phyloP scores from a whole-genome alignment of 2,329 filamentous ascomycete species.

The Bertia moriformis region DNA sequence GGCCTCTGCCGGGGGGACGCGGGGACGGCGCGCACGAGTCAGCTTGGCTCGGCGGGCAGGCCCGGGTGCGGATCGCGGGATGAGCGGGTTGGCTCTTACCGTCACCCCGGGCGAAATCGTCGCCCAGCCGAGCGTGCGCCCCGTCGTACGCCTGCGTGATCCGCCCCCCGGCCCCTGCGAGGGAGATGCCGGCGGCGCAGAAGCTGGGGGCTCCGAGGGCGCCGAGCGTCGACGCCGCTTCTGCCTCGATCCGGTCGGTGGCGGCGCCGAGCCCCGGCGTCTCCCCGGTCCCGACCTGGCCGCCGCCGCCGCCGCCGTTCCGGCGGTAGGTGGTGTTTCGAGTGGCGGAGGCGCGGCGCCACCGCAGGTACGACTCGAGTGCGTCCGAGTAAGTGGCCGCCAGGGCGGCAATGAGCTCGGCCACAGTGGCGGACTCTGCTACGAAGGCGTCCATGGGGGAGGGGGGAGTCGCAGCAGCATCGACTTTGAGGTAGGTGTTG shows the following conservation, averaged over 20 bases:
- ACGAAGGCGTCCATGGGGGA: too few species aligned
- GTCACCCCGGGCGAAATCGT: slow-evolving; percentile 18
- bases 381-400: slow-evolving; percentile 13
- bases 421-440: slow-evolving; percentile 12
- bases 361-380: slow-evolving; percentile 16
- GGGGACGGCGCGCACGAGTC: too few species aligned
- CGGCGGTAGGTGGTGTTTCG: slow-evolving; percentile 11
- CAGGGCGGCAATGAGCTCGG: slow-evolving; percentile 13
- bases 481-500: too few species aligned
- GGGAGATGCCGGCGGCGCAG: slow-evolving; percentile 18
- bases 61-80: too few species aligned
- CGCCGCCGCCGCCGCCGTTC: too few species aligned
- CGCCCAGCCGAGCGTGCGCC: slow-evolving; percentile 17
- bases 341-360: slow-evolving; percentile 12
- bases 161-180: slow-evolving; percentile 7
- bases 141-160: slow-evolving; percentile 17
- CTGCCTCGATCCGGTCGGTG: too few species aligned
- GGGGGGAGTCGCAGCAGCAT: too few species aligned
- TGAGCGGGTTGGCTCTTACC: too few species aligned
- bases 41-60: too few species aligned
- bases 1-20: too few species aligned
- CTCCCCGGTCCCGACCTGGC: slow-evolving; percentile 11
- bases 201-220: slow-evolving; percentile 4
- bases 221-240: too few species aligned
- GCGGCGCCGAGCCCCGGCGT: too few species aligned